Conservation (phyloP, 306 rosid genomes). For the Hylodesmum podocarpum region DNA sequence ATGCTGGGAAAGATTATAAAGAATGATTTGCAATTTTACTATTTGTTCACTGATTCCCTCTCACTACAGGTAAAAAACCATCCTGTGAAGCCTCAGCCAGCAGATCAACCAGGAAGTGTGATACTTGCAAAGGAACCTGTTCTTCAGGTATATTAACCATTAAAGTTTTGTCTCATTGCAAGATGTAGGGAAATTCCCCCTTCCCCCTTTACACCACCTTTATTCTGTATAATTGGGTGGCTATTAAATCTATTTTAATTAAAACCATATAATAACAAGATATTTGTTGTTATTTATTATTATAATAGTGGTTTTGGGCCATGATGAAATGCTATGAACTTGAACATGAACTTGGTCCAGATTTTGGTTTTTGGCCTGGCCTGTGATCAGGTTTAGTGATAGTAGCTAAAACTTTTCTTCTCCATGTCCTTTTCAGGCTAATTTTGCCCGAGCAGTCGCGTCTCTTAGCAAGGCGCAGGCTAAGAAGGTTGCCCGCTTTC, state of each 20-base stretch:
- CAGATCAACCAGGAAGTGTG: constrained; percentile 80
- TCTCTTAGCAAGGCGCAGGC: constrained; percentile 96
- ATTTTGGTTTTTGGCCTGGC: background rate
- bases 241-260: background rate
- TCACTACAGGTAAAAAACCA: constrained; percentile 73
- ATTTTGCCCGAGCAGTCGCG: constrained; percentile 82
- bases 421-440: constrained; percentile 50
- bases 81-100: constrained; percentile 88
- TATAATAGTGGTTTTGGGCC: background rate
- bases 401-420: background rate
- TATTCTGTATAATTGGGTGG: background rate
- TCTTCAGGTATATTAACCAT: constrained; percentile 63
- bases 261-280: background rate
- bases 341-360: background rate
- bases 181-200: background rate
- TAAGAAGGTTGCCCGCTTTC: constrained; percentile 86
- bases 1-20: background rate
- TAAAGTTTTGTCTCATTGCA: background rate
- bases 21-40: background rate
- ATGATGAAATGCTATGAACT: background rate
- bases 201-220: background rate
- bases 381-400: background rate
- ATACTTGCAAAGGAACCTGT: constrained; percentile 94
- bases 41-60: background rate
- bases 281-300: background rate